Percentiles rank a stretch among this genome's conserved stretches.
phyloP scores from a whole-genome alignment of 805 yeast genomes.

The Ogataea paradorogensis region DNA sequence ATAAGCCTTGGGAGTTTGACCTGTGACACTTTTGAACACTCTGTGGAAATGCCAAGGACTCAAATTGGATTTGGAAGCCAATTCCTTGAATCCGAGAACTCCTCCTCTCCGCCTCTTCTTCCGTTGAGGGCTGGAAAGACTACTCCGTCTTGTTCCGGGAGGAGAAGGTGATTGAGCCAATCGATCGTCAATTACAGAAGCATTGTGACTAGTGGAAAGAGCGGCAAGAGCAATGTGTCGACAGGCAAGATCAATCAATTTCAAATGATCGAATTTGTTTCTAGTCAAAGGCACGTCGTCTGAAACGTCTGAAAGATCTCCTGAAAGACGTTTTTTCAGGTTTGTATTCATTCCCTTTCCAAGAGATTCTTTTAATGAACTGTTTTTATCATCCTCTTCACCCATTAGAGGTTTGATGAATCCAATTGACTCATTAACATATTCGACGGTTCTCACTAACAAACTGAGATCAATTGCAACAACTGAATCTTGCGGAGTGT shows the following conservation, averaged over 20 bases:
- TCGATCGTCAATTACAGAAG: conserved; percentile 9
- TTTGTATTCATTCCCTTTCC: conserved; percentile 13
- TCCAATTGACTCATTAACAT: conserved; percentile 57
- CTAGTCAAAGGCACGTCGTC: conserved; percentile 39
- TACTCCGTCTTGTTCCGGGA: conserved; percentile 8
- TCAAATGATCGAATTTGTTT: conserved; percentile 65
- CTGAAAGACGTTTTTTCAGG: conserved; percentile 21
- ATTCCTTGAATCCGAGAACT: conserved; percentile 77
- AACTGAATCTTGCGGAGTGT: conserved; percentile 17
- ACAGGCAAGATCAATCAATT: conserved; percentile 73
- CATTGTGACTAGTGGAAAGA: conserved; percentile 23
- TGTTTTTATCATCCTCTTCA: conserved; percentile 42
- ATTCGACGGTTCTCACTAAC: conserved; percentile 47
- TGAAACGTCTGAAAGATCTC: conserved; percentile 19
- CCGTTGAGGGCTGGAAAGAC: conserved; percentile 23
- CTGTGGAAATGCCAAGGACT: conserved; percentile 94
- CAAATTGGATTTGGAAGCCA: conserved; percentile 78
- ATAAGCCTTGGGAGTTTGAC: conserved; percentile 83
- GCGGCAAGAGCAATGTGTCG: conserved; percentile 83
- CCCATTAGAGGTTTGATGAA: conserved; percentile 50
- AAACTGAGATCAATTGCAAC: conserved; percentile 47
- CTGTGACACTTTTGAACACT: conserved; percentile 82
- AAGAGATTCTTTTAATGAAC: conserved; percentile 19
- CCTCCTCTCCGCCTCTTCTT: conserved; percentile 70
- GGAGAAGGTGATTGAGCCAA: conserved; percentile 8